Evolutionary conservation across 441 rosid genomes (phyloP).

Genomic region (Sinapis alba): DNA sequence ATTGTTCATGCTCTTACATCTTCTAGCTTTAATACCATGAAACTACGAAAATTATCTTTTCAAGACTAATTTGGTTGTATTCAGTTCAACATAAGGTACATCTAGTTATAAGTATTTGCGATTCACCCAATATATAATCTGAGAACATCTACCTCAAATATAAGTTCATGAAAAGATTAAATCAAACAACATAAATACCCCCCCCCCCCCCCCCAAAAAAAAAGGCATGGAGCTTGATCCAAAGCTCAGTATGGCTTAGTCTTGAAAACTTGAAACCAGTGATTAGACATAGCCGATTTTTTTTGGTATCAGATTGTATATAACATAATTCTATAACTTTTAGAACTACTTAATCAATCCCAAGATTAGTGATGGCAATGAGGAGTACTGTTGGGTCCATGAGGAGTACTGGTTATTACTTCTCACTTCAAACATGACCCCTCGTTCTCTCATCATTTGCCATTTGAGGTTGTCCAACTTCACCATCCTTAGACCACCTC

Average conservation of each 20-base stretch:
- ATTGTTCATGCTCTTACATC: background rate
- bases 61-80: background rate
- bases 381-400: slow-evolving; percentile 13
- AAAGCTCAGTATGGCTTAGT: background rate
- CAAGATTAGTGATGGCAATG: slow-evolving; percentile 2
- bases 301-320: background rate
- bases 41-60: background rate
- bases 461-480: background rate
- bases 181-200: background rate
- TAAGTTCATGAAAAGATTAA: background rate
- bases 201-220: too few species aligned
- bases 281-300: background rate
- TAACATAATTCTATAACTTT: background rate
- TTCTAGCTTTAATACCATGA: background rate
- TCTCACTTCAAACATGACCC: slow-evolving; percentile 21
- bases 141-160: background rate
- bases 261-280: background rate
- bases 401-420: slow-evolving; percentile 12
- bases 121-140: background rate
- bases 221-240: background rate
- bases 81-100: background rate
- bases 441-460: slow-evolving; percentile 29
- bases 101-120: background rate
- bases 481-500: too few species aligned
- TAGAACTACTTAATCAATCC: background rate